Conservation (phyloP, 495 filamentous ascomycete genomes). For the Penicillium steckii region DNA sequence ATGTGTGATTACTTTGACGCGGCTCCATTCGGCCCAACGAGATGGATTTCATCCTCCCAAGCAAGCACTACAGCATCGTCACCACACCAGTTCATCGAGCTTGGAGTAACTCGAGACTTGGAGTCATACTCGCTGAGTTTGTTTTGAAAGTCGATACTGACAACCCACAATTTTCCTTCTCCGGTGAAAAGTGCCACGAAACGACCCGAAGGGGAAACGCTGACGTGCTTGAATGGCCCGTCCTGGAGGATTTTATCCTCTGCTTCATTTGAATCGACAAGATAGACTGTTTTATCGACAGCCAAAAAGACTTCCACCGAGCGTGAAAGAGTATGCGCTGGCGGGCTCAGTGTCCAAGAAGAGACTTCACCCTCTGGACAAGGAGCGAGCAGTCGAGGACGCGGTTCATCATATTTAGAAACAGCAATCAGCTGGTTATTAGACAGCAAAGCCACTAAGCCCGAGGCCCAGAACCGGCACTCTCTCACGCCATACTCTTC, state of each 20-base stretch:
- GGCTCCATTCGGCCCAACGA: conserved; percentile 81
- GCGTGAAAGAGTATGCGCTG: conserved; percentile 85
- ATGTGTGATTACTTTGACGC: conserved; percentile 56
- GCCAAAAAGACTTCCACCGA: conserved; percentile 92
- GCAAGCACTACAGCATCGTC: conserved; percentile 92
- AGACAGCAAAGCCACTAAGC: conserved; percentile 87
- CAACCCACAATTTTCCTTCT: conserved; percentile 86
- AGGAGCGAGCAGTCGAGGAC: conserved; percentile 76
- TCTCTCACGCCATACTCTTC: conserved; percentile 83
- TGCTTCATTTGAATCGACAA: conserved; percentile 82
- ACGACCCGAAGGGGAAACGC: conserved; percentile 85
- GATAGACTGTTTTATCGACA: conserved; percentile 79
- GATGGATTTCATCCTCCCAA: conserved; percentile 98
- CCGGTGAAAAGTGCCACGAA: conserved; percentile 84
- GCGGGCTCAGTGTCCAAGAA: conserved; percentile 88
- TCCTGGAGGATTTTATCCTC: conserved; percentile 88
- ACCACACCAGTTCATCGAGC: conserved; percentile 92
- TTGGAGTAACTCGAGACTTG: conserved; percentile 77
- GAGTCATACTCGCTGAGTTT: conserved; percentile 91
- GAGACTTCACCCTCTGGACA: conserved; percentile 77
- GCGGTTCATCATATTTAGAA: conserved; percentile 84
- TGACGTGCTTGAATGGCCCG: conserved; percentile 87
- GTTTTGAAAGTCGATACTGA: conserved; percentile 90
- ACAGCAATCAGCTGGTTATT: conserved; percentile 89
- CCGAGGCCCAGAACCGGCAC: conserved; percentile 87